These are phyloP conservation scores for Tulasnella sp. DNA, from an alignment of 768 basidiomycete genomes.

Conservation along the genomic window DNA sequence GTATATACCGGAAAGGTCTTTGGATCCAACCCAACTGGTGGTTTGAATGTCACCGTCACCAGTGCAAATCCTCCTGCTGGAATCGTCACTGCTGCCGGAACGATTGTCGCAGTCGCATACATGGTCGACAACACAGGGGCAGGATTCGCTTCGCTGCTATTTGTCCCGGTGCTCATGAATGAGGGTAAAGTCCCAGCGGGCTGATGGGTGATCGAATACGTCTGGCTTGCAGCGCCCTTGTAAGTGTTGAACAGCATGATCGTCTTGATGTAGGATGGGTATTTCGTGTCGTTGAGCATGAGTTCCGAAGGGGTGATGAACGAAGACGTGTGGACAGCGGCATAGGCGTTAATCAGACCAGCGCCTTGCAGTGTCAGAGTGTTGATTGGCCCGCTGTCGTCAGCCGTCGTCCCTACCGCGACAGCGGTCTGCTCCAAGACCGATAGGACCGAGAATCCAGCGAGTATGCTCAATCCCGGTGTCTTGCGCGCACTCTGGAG, in stretches of 20 bases:
- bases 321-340: conserved; percentile 26
- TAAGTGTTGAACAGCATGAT: conserved; percentile 34
- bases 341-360: conserved; percentile 27
- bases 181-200: conserved; percentile 48
- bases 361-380: conserved; percentile 20
- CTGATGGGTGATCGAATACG: conserved; percentile 39
- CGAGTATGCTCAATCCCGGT: background rate
- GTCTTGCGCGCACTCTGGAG: conserved; percentile 18
- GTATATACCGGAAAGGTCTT: conserved; percentile 46
- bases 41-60: conserved; percentile 36
- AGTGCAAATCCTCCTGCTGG: conserved; percentile 32
- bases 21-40: conserved; percentile 34
- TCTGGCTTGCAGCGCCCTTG: conserved; percentile 32
- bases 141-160: conserved; percentile 31
- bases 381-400: conserved; percentile 12
- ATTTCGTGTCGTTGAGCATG: conserved; percentile 32
- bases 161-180: conserved; percentile 19
- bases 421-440: conserved; percentile 19
- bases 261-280: conserved; percentile 20
- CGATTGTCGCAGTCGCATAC: conserved; percentile 38
- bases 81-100: conserved; percentile 35
- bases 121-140: conserved; percentile 43
- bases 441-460: background rate
- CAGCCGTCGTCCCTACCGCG: conserved; percentile 6
- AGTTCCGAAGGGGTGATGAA: conserved; percentile 28